Evolutionary conservation across 352 stramenopile genomes (phyloP).

Genomic region (Globisporangium uncinulatum): DNA sequence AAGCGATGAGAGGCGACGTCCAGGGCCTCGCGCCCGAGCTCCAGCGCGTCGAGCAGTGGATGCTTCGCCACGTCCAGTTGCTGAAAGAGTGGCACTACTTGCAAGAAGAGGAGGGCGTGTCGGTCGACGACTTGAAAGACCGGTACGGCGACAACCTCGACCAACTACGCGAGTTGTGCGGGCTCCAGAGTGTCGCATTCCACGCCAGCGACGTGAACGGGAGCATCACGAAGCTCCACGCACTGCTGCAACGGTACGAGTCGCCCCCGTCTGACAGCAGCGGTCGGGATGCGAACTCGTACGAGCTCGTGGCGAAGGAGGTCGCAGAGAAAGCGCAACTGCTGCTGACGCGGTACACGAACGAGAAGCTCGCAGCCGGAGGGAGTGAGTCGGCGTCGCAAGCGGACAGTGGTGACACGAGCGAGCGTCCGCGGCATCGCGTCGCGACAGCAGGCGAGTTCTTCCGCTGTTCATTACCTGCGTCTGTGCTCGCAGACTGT

Average conservation of each 20-base stretch:
- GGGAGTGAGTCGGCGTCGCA: background rate
- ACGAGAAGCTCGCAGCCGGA: background rate
- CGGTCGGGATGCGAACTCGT: slow-evolving; percentile 8
- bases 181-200: slow-evolving; percentile 33
- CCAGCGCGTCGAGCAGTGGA: slow-evolving; percentile 48
- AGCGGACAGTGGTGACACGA: background rate
- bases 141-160: slow-evolving; percentile 42
- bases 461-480: slow-evolving; percentile 19
- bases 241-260: slow-evolving; percentile 19
- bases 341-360: slow-evolving; percentile 21
- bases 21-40: slow-evolving; percentile 30
- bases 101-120: slow-evolving; percentile 28
- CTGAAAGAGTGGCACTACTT: slow-evolving; percentile 60
- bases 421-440: background rate
- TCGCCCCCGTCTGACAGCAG: background rate
- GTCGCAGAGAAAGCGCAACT: slow-evolving; percentile 26
- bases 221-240: slow-evolving; percentile 33
- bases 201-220: slow-evolving; percentile 27
- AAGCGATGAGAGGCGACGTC: slow-evolving; percentile 10
- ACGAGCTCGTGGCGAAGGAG: slow-evolving; percentile 25
- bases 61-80: slow-evolving; percentile 58
- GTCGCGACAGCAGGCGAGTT: slow-evolving; percentile 21
- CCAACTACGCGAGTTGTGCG: slow-evolving; percentile 43
- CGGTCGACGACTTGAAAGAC: slow-evolving; percentile 43
- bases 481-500: slow-evolving; percentile 23